Base-by-base conservation (phyloP, 495 filamentous ascomycete genomes). In the Aspergillus biplanus region DNA sequence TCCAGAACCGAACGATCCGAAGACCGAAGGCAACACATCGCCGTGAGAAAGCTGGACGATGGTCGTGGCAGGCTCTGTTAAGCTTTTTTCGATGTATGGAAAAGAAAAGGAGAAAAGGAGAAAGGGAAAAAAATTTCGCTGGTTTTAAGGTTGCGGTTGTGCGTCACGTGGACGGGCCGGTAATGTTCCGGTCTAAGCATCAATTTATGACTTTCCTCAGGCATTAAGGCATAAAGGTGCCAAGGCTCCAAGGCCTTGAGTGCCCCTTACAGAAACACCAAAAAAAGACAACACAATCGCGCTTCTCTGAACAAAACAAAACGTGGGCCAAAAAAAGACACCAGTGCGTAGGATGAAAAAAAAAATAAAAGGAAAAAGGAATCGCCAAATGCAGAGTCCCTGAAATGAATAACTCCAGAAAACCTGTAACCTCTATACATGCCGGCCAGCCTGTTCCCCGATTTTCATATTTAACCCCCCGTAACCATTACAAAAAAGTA, bases 21-120 rank as follows among this genome's bases (percentile, higher is more conserved):
- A 69, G 73, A 72, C 67, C 77, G 81, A 85, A 84, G 84, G 85
- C 85, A 87, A 86, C 85, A 72, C 84, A 82, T 81, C 82, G 83
- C 77, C 82, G 83, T 86, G 74, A 71, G 65, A 74, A 74, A 75
- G 76, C 82, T 78, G 77, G 75, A 80, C 83, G 82, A 83, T 74
- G 85, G 85, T 87, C 85, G 85, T 87, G 85, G 84, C 85, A 80
- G 81, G 83, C 72, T 84, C 84, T 77, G 84, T 85, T 83, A 65
- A 69, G 21, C 21, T 27, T 69, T 78, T 87, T 87, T 78, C 53
- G 75, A 78, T 72, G 58, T 81, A 75, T 77, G 73, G 69, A 79
- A 75, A 73, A 77, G 72, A 84, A 76, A 72, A 70, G 67, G 69
- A 60, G 65, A 66, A 65, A 66, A 63, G 15, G 57, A 37, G 58